phyloP scores from a whole-genome alignment of 78 protist species.

The Dictyostelium intermedium region DNA sequence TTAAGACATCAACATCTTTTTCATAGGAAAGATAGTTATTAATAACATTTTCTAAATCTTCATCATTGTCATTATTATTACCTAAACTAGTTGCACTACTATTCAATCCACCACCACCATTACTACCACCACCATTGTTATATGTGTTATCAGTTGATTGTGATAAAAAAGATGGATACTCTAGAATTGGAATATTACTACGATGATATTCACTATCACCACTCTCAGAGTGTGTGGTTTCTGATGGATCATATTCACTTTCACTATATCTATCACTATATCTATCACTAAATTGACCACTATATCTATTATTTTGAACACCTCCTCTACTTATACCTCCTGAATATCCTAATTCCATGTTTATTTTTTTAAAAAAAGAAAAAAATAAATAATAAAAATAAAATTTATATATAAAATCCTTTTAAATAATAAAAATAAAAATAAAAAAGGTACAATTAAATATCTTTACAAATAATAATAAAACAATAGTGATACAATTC shows the following conservation, averaged over 20 bases:
- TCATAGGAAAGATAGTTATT: conserved; percentile 34
- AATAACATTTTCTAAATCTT: conserved; percentile 43
- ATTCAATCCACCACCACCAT: background rate
- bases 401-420: no score
- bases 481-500: no score
- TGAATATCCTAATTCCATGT: background rate
- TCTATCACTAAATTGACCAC: background rate
- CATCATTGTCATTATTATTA: conserved; percentile 32
- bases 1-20: conserved; percentile 68
- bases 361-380: background rate
- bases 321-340: background rate
- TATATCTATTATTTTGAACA: background rate
- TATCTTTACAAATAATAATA: no score
- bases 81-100: background rate
- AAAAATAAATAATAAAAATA: no score
- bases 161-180: background rate
- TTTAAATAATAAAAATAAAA: no score
- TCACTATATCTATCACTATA: conserved; percentile 11
- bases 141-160: background rate
- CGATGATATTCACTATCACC: background rate
- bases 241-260: background rate
- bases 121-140: background rate
- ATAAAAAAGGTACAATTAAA: no score
- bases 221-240: background rate
- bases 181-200: background rate